Evolutionary conservation across 345 rosid species (phyloP), one percentile per base, ranked within the genome.

Genomic region (Citrus trifoliata): DNA sequence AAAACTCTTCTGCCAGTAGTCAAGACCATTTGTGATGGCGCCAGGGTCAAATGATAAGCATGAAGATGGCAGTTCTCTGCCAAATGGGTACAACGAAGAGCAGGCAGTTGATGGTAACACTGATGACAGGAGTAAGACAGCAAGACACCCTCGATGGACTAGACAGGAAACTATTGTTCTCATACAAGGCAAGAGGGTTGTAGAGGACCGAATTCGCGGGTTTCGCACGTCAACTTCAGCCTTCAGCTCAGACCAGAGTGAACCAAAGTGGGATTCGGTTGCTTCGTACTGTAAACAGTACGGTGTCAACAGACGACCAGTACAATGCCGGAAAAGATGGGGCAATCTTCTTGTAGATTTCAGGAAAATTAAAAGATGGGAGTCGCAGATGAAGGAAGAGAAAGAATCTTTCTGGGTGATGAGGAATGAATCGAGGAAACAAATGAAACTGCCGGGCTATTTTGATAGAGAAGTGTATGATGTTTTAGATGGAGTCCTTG

Each of bases 291-390:
- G 84, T 73, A 82, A 74, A 46, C 81, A 78, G 25, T 76, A 68
- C 9, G 81, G 85, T 16, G 79, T 82, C 42, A 62, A 46, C 55
- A 67, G 78, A 30, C 83, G 35, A 25, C 68, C 87, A 14, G 32
- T 71, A 46, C 83, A 82, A 56, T 82, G 81, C 78, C 71, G 48
- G 78, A 84, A 73, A 69, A 68, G 87, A 79, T 82, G 86, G 84
- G 70, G 76, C 64, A 80, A 80, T 69, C 71, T 83, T 76, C 40
- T 86, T 30, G 55, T 75, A 48, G 86, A 83, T 75, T 85, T 78
- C 78, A 85, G 33, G 79, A 85, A 85, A 61, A 83, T 85, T 25
- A 83, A 76, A 70, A 68, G 64, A 72, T 85, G 83, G 88, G 88
- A 85, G 71, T 80, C 69, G 2, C 82, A 30, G 71, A 16, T 18